These are phyloP conservation scores for Teratosphaeria viscida DNA, from an alignment of 2,329 filamentous ascomycete genomes.

Conservation along the genomic window DNA sequence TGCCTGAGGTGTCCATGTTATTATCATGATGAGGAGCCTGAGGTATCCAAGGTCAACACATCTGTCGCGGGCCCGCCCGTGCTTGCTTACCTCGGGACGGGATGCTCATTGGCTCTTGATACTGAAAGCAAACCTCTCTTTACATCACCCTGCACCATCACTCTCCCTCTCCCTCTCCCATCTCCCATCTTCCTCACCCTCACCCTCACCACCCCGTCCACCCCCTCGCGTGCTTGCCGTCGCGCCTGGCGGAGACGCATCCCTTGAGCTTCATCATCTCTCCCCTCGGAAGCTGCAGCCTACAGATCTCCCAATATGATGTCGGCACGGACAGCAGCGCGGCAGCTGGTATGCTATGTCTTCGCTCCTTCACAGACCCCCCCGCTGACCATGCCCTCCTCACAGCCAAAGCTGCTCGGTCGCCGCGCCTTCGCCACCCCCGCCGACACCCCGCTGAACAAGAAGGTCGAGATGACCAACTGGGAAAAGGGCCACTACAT, in stretches of 20 bases:
- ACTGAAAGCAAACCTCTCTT: not conserved
- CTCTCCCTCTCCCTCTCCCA: not conserved
- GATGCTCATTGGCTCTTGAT: not conserved
- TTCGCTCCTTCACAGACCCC: constrained; percentile 1
- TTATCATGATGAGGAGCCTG: no score
- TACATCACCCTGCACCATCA: not conserved
- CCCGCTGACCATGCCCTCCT: constrained; percentile 9
- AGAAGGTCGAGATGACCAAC: constrained; percentile 97
- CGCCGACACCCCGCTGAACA: constrained; percentile 73
- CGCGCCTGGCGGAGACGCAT: constrained; percentile 6
- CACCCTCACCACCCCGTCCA: not conserved
- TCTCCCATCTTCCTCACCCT: not conserved
- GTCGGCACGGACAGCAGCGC: constrained; percentile 28
- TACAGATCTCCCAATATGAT: constrained; percentile 22
- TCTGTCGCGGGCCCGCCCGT: not conserved
- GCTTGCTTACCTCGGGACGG: not conserved
- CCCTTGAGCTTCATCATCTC: constrained; percentile 6
- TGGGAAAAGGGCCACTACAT: constrained; percentile 94
- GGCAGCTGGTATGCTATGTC: constrained; percentile 27
- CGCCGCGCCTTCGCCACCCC: constrained; percentile 68
- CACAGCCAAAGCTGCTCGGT: constrained; percentile 36
- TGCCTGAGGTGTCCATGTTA: no score
- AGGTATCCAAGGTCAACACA: no score
- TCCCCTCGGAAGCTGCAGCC: constrained; percentile 9
- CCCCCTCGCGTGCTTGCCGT: not conserved